Evolutionary conservation across 2,329 filamentous ascomycete species (phyloP), one percentile per base, ranked within the genome.

Genomic region (Emericellopsis atlantica): DNA sequence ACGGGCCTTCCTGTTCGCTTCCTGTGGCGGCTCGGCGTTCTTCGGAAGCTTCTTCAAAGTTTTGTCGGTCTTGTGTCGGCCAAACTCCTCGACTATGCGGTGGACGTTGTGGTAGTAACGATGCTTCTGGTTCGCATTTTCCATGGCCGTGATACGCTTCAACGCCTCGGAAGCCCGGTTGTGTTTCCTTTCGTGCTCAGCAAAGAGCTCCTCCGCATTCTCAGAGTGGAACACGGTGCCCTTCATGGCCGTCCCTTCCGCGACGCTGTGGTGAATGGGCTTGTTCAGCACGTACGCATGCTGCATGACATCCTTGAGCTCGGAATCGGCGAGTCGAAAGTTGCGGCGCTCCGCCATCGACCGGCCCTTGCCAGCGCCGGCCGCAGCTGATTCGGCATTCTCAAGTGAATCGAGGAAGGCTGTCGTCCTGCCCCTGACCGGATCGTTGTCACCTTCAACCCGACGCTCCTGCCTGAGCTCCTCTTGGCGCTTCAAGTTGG

Each of bases 371-470:
- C 67, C 65, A 15, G 66, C 72, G 12, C 70, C 69, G 12, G 72
- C 58, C 21, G 54, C 51, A 37, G 58, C 62, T 2, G 64, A 51
- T 34, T 66, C 54, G 18, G 72, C 79, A 9, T 72, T 75, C 54
- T 86, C 81, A 51, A 95, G 79, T 4, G 86, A 89, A 62, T 86
- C 74, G 52, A 95, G 66, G 55, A 95, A 95, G 24, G 88, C 76
- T 14, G 92, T 95, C 32, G 73, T 62, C 44, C 80, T 70, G 54
- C 90, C 92, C 51, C 81, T 74, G 47, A 98, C 69, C 1, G 88
- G 84, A 37, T 70, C 70, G 44, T 76, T 69, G 44, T 85, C 37
- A 11, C 32, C 36, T 22, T 37, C 32, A 16, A 15, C 32, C 31
- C 32, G 11, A 22, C 40, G 78, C 55, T 79, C 68, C 47, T 76